These are phyloP conservation scores for Gossypium anomalum DNA, from an alignment of 345 rosid species.

Conservation along the genomic window DNA sequence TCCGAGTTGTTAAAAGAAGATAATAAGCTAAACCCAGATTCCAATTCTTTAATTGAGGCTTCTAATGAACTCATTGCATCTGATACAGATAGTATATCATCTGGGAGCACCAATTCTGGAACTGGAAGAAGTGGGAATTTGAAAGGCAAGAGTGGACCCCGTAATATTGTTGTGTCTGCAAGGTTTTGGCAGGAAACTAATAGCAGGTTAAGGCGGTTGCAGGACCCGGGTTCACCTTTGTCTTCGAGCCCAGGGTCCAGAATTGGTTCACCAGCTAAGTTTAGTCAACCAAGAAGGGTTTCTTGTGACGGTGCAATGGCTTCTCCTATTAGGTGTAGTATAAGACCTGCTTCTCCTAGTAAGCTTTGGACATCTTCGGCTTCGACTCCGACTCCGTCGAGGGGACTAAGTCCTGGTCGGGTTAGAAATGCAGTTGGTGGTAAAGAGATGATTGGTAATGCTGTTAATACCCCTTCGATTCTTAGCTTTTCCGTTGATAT, in stretches of 20 bases:
- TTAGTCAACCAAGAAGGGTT: constrained; percentile 64
- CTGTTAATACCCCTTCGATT: constrained; percentile 61
- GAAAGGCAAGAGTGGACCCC: constrained; percentile 41
- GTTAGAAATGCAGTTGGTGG: constrained; percentile 44
- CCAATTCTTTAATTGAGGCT: constrained; percentile 39
- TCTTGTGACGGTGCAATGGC: constrained; percentile 46
- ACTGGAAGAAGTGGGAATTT: constrained; percentile 36
- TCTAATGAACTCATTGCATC: constrained; percentile 54
- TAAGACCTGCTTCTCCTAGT: constrained; percentile 75
- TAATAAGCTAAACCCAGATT: constrained; percentile 38
- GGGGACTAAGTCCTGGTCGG: constrained; percentile 77
- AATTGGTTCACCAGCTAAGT: constrained; percentile 48
- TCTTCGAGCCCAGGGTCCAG: constrained; percentile 57
- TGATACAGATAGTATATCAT: constrained; percentile 77
- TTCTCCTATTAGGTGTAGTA: constrained; percentile 56
- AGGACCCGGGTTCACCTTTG: constrained; percentile 75
- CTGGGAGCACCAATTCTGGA: constrained; percentile 65
- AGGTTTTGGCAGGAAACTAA: constrained; percentile 97
- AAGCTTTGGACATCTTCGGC: constrained; percentile 64
- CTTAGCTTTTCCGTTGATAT: constrained; percentile 80
- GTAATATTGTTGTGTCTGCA: constrained; percentile 50
- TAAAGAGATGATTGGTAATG: constrained; percentile 32
- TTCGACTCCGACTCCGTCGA: constrained; percentile 53
- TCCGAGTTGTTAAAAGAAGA: constrained; percentile 27
- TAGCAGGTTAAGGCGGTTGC: constrained; percentile 76